These are phyloP conservation scores for Polyplosphaeria fusca DNA, from an alignment of 495 filamentous ascomycete genomes.

Conservation along the genomic window DNA sequence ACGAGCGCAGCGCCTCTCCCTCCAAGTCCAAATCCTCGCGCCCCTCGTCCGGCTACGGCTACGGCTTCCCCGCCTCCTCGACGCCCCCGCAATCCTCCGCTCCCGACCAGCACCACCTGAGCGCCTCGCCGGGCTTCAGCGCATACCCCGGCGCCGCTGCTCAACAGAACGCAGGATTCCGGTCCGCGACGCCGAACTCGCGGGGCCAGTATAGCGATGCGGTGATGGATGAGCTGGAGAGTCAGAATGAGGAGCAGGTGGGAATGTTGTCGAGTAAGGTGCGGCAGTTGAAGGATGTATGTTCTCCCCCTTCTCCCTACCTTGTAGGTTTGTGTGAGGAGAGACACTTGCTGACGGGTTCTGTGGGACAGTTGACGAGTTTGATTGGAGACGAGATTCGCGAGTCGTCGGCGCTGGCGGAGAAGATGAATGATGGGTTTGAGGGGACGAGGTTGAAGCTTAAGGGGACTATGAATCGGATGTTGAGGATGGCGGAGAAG, in stretches of 20 bases:
- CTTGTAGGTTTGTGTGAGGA: background rate
- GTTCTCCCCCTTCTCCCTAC: conserved; percentile 38
- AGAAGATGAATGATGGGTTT: conserved; percentile 88
- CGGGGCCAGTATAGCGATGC: conserved; percentile 93
- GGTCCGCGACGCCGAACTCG: conserved; percentile 78
- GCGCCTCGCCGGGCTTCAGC: conserved; percentile 28
- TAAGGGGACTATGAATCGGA: conserved; percentile 90
- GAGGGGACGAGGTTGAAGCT: conserved; percentile 77
- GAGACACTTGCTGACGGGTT: background rate
- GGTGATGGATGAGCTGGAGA: conserved; percentile 89
- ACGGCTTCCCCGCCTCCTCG: conserved; percentile 49
- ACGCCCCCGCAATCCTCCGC: background rate
- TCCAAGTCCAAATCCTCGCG: conserved; percentile 25
- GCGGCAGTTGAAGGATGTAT: conserved; percentile 83
- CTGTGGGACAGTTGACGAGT: conserved; percentile 64
- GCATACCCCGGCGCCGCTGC: conserved; percentile 51
- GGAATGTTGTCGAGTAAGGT: conserved; percentile 90
- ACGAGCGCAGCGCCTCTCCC: conserved; percentile 43
- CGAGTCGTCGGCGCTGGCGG: conserved; percentile 75
- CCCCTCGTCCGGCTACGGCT: conserved; percentile 51
- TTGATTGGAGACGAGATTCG: conserved; percentile 95
- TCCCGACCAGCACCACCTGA: conserved; percentile 36
- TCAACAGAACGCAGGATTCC: conserved; percentile 45
- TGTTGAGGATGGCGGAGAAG: conserved; percentile 91
- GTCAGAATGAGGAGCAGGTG: conserved; percentile 88